Evolutionary conservation across 2,329 filamentous ascomycete species (phyloP), one percentile per base, ranked within the genome.

Genomic region (Exophiala sideris): DNA sequence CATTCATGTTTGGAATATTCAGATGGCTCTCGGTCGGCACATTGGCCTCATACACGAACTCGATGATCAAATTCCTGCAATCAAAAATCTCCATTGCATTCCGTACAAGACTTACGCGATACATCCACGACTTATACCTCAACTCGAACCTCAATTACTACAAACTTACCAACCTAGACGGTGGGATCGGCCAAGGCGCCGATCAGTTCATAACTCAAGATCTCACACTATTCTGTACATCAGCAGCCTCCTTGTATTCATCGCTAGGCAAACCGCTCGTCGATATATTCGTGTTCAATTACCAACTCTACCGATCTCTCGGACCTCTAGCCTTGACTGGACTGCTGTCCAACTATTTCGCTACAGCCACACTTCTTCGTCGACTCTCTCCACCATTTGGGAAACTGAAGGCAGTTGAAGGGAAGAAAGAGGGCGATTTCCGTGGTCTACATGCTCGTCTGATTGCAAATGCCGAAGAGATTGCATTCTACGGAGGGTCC

Each of bases 131-230:
- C 66, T 76, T 99, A 7, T 99, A 99, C 66, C 81, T 99, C 12
- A 96, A 95, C 69, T 88, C 95, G 52, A 91, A 94, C 63, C 82
- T 96, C 60, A 96, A 95, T 67, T 99, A 96, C 71, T 99, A 97
- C 73, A 97, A 96, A 70, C 76, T 99, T 52, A 83, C 88, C 20
- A 97, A 97, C 65, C 73, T 96, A 40, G 94, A 99, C 63, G 94
- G 94, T 9, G 92, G 92, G 1, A 85, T 97, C 36, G 92, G 91
- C 1, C 89, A 95, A 67, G 87, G 89, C 11, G 90, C 91, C 8
- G 94, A 99, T 66, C 94, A 99, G 66, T 97, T 91, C 71, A 97
- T 99, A 67, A 97, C 94, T 0, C 92, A 97, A 68, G 94, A 99
- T 70, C 78, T 99, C 32, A 97, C 94, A 0, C 79, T 96, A 1